phyloP scores from a whole-genome alignment of 371 early-diverging fungal species.

The Mucor ambiguus region DNA sequence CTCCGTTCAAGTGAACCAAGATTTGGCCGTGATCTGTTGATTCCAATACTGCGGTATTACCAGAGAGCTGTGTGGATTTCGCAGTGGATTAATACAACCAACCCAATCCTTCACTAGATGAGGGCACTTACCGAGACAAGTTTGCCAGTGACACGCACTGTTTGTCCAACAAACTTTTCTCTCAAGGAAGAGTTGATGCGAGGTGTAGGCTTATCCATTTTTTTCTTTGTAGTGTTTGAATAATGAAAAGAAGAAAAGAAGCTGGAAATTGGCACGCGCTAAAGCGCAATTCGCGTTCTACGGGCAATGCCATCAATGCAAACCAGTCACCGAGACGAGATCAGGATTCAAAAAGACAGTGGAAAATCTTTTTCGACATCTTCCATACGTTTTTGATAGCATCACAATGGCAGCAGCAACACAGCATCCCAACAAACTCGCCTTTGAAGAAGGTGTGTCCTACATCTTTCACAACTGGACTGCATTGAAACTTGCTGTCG shows the following conservation, averaged over 20 bases:
- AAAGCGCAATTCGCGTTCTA: neutral
- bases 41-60: slow-evolving; percentile 53
- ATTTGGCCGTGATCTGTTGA: slow-evolving; percentile 57
- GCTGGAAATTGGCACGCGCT: neutral
- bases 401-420: slow-evolving; percentile 3
- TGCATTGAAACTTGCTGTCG: slow-evolving; percentile 76
- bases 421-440: slow-evolving; percentile 61
- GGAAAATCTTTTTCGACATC: neutral
- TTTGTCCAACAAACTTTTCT: slow-evolving; percentile 54
- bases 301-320: neutral
- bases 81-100: neutral
- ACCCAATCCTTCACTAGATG: neutral
- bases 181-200: slow-evolving; percentile 62
- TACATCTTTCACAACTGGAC: slow-evolving; percentile 72
- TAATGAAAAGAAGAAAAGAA: neutral
- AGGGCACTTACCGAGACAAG: slow-evolving; percentile 49
- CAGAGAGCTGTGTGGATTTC: slow-evolving; percentile 44
- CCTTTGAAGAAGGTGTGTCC: slow-evolving; percentile 62
- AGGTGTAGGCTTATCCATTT: slow-evolving; percentile 69
- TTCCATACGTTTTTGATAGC: neutral
- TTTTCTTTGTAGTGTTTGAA: neutral
- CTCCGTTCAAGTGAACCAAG: slow-evolving; percentile 52
- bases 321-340: slow-evolving; percentile 1
- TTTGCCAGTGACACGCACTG: slow-evolving; percentile 60
- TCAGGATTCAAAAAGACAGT: neutral